A percentile compares a stretch with the other conserved stretches of the same genome.
These are phyloP conservation scores for Lecanicillium sp. DNA, from an alignment of 2,329 filamentous ascomycete species.

Conservation along the genomic window DNA sequence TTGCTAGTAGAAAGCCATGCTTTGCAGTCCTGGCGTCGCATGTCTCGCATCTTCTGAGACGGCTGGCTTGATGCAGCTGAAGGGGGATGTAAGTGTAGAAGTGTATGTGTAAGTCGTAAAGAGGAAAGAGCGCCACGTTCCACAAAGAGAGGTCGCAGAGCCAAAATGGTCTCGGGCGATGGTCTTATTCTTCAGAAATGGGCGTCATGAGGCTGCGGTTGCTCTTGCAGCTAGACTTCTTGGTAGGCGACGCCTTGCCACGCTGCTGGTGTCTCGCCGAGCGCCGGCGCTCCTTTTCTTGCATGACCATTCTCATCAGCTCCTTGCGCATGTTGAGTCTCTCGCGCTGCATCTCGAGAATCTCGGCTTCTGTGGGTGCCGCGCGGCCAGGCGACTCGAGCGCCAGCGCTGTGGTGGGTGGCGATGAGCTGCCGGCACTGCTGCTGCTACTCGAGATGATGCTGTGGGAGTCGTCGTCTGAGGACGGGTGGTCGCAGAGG, in stretches of 20 bases:
- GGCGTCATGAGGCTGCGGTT: constrained; percentile 44
- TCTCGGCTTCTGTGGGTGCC: constrained; percentile 36
- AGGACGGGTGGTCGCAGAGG: constrained; percentile 32
- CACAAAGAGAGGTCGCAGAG: too few relatives aligned
- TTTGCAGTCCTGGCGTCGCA: too few relatives aligned
- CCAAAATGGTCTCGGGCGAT: too few relatives aligned
- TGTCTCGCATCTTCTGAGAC: too few relatives aligned
- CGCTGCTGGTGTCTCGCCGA: constrained; percentile 29
- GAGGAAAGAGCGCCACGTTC: too few relatives aligned
- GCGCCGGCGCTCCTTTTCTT: constrained; percentile 48
- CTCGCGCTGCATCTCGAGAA: constrained; percentile 43
- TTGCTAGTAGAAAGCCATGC: too few relatives aligned
- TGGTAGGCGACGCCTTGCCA: constrained; percentile 31
- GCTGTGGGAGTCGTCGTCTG: constrained; percentile 42
- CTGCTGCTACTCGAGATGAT: constrained; percentile 34
- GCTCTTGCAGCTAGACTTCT: constrained; percentile 39
- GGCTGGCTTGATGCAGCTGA: too few relatives aligned
- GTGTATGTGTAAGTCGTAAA: too few relatives aligned
- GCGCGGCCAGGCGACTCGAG: constrained; percentile 21
- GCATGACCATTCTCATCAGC: constrained; percentile 39
- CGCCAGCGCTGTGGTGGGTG: constrained; percentile 15
- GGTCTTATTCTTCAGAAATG: constrained; percentile 36
- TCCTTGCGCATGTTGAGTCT: constrained; percentile 44
- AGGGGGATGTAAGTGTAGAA: too few relatives aligned
- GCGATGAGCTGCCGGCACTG: constrained; percentile 31